Percentiles rank a stretch among this genome's conserved stretches.
Conservation (phyloP, 2,329 filamentous ascomycete species). For the Camillea tinctor region DNA sequence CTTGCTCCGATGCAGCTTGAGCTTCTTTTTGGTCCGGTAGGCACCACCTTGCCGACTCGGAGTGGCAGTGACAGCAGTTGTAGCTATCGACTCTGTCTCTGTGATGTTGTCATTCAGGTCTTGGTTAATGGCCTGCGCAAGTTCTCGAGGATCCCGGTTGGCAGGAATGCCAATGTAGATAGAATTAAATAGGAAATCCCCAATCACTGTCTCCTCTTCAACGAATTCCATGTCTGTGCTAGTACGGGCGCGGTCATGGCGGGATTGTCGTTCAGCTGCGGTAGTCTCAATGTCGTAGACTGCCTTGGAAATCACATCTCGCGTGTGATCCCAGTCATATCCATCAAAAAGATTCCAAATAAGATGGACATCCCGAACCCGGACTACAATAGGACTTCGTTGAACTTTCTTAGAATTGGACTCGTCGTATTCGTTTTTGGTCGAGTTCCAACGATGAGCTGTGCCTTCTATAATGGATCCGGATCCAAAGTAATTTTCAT, state of each 20-base stretch:
- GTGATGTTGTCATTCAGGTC: constrained; percentile 82
- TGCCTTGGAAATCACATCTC: constrained; percentile 81
- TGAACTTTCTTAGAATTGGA: constrained; percentile 60
- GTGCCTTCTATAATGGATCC: constrained; percentile 60
- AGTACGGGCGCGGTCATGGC: constrained; percentile 54
- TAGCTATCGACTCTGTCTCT: constrained; percentile 86
- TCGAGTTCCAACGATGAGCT: constrained; percentile 78
- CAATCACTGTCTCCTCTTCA: constrained; percentile 83
- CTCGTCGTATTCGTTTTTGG: constrained; percentile 70
- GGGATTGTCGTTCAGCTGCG: constrained; percentile 70
- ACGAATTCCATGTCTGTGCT: constrained; percentile 64
- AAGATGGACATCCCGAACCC: constrained; percentile 81
- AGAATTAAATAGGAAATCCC: constrained; percentile 96
- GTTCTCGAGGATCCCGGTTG: constrained; percentile 79
- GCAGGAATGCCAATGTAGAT: constrained; percentile 94
- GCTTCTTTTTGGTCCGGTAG: constrained; percentile 51
- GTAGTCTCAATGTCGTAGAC: constrained; percentile 84
- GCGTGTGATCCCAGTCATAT: constrained; percentile 90
- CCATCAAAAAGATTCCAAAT: constrained; percentile 99
- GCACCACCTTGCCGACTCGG: constrained; percentile 48
- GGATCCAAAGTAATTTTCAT: constrained; percentile 74
- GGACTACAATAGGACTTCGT: constrained; percentile 71
- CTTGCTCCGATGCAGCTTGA: constrained; percentile 80
- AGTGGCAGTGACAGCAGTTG: constrained; percentile 65
- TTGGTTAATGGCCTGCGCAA: constrained; percentile 81